Evolutionary conservation across 108 stramenopile species (phyloP), one percentile per base, ranked within the genome.

Genomic region (Licmophora abbreviata): DNA sequence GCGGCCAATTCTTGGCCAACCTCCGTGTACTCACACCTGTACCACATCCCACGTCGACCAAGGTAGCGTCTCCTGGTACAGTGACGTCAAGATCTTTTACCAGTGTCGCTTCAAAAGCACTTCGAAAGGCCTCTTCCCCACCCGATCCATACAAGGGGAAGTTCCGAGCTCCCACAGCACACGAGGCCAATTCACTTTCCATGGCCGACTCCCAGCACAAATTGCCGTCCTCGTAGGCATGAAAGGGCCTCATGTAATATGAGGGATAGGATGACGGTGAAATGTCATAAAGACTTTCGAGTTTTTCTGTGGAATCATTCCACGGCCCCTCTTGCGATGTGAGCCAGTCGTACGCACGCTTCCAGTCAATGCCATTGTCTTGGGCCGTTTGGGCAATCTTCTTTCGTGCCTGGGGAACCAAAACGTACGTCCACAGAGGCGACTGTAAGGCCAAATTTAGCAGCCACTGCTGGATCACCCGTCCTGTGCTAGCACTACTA

Each of bases 51-150:
- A 88, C 47, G 38, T 88, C 87, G 8, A 81, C 46, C 52, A 85
- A 70, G 5, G 52, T 54, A 0, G 52, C 40, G 20, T 42, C 44
- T n/a, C 48, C 48, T n/a, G 45, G 45, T 46, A 46, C 24, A 18
- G 11, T 15, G 8, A 7, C 43, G 8, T 17, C n/a, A 17, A n/a
- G 8, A 17, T 34, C 31, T 47, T 68, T 46, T 1, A 45, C 24
- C 36, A 88, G 45, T n/a, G 77, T 79, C 37, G 53, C 52, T 45
- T 82, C 77, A 55, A 88, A 88, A 0, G 80, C 59, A 24, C 61
- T 64, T 11, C 87, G 80, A 52, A 88, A 88, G 5, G 76, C 81
- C 51, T 81, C 76, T 64, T 84, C 87, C 11, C 87, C 87, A 5
- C 58, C 36, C 11, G 53, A 45, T 28, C 78, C 76, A 58, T 66